Evolutionary conservation across 805 yeast species (phyloP), one percentile per base, ranked within the genome.

Genomic region (Starmerella khaoyaiensis): DNA sequence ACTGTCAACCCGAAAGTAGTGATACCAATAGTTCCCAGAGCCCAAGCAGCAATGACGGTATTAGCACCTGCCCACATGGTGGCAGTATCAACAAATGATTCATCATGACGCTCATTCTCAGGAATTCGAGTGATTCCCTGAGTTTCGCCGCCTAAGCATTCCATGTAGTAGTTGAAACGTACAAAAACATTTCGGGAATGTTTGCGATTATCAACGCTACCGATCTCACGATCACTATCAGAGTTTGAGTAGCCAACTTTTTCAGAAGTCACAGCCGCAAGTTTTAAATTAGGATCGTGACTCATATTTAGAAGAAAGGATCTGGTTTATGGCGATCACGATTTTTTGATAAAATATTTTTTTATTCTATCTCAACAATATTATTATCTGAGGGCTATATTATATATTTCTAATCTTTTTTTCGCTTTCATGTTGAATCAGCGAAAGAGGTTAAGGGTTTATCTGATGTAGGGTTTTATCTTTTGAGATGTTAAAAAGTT

Each of bases 41-140:
- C 66, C 50, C 71, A 74, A 14, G 94, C 72, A 16, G 94, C 83
- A 53, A 84, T 71, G 39, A 81, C 94, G 69, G 81, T 65, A 60
- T 84, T 83, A 25, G 93, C 93, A 6, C 93, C 78, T 51, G 79
- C 68, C 94, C 94, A 84, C 87, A 84, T 79, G 34, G 86, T 66
- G 31, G 83, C 82, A 21, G 90, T 79, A 47, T 70, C 71, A 61
- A 71, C 63, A 42, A 78, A 54, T 25, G 80, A 74, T 31, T 67
- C 68, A 44, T 76, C 82, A 31, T 69, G 67, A 56, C 81, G 76
- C 58, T 81, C 87, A 31, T 76, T 79, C 44, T 79, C 93, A 7
- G 80, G 73, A 39, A 86, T 70, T 28, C 78, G 66, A 51, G 82
- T 94, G 45, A 86, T 74, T 59, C 94, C 94, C 54, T 79, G 71